These are phyloP conservation scores for Colletotrichum viniferum DNA, from an alignment of 2,329 filamentous ascomycete genomes.

Conservation along the genomic window DNA sequence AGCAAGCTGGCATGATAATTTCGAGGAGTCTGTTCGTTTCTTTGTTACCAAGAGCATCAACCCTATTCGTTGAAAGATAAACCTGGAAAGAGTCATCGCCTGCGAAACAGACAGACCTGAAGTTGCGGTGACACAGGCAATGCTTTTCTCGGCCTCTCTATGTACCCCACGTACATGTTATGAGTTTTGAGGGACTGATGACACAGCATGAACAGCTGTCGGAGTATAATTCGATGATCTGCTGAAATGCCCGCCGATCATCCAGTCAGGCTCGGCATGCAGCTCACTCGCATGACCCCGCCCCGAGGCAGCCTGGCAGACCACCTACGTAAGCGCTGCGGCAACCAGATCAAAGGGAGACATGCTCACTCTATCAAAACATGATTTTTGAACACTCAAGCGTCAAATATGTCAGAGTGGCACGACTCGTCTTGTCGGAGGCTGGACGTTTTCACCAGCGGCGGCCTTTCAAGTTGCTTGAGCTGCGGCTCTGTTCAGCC, in stretches of 20 bases:
- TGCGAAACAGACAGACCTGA: neutral
- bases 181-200: neutral
- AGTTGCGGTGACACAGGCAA: neutral
- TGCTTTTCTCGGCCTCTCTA: neutral
- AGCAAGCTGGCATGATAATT: too few relatives aligned
- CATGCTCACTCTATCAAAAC: too few relatives aligned
- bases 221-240: neutral
- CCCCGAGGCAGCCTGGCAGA: neutral
- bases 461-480: neutral
- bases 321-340: neutral
- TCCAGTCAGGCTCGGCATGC: neutral
- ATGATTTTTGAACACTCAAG: too few relatives aligned
- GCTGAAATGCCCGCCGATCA: neutral
- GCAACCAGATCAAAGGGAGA: neutral
- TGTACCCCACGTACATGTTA: fast-evolving
- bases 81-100: too few relatives aligned
- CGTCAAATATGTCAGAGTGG: neutral
- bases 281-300: neutral
- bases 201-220: neutral
- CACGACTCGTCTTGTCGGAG: neutral
- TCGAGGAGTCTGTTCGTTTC: too few relatives aligned
- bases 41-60: too few relatives aligned
- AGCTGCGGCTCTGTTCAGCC: neutral
- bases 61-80: too few relatives aligned
- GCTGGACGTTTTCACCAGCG: neutral